Conservation (phyloP, 1,284 basidiomycete species). For the Gomphus bonarii region DNA sequence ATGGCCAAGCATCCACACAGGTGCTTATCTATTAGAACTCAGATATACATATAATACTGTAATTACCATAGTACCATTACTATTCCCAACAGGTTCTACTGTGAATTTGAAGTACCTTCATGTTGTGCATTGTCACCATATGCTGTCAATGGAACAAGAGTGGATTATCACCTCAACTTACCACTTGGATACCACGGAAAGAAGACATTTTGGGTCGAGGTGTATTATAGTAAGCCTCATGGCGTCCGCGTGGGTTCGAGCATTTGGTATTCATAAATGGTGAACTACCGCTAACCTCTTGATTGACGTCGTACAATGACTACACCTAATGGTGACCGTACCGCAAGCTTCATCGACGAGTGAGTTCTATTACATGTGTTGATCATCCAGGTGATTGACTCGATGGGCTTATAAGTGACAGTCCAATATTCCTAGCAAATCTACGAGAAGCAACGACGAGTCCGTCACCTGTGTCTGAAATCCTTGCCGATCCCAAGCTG, state of each 20-base stretch:
- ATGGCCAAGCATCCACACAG: no score
- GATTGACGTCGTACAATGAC: background rate
- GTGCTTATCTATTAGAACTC: no score
- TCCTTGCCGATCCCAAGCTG: slow-evolving; percentile 1
- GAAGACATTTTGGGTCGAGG: background rate
- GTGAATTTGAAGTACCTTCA: no score
- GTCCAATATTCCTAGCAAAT: slow-evolving; percentile 1
- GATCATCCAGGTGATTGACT: background rate
- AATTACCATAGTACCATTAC: no score
- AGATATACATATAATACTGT: no score
- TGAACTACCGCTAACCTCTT: background rate
- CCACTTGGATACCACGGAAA: background rate
- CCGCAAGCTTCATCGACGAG: slow-evolving; percentile 2
- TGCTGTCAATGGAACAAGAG: no score
- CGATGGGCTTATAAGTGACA: background rate
- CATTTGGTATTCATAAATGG: background rate
- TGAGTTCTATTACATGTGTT: background rate
- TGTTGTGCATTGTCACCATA: no score
- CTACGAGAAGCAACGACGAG: slow-evolving; percentile 3
- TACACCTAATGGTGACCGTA: background rate
- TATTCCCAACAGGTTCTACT: no score
- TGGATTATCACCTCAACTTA: no score
- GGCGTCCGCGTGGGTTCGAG: background rate
- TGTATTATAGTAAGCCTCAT: background rate
- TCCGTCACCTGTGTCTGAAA: slow-evolving; percentile 2